Evolutionary conservation across 2,329 filamentous ascomycete genomes (phyloP), one percentile per base, ranked within the genome.

Genomic region (Penicillium sp.): DNA sequence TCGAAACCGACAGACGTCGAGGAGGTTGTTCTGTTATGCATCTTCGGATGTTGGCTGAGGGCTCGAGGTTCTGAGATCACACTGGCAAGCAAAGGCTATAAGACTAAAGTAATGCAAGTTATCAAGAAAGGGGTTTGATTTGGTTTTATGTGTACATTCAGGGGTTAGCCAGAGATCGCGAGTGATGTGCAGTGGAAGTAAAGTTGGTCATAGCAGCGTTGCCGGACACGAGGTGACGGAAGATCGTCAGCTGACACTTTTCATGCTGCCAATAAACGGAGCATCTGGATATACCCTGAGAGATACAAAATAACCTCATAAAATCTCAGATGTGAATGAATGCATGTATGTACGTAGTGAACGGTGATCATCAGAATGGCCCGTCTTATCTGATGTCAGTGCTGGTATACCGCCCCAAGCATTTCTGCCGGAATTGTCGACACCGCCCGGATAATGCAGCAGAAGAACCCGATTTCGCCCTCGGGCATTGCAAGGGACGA

Each of bases 391-490:
- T 27, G 24, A 27, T 27, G 24, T 27, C 24, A 27, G 24, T 14
- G 2, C 4, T 24, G 9, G 2, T 24, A 9, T 16, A 54, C 51
- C 51, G 51, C 51, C 31, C 29, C 22, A 6, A 3, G 24, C 34
- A 36, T n/a, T 54, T 34, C 32, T 50, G 51, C 51, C 6, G 1
- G n/a, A 0, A 13, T 1, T 29, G 40, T 45, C 1, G 1, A 3
- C 55, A 64, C 61, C 61, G 61, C 61, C 60, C 50, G 44, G 49
- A 34, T 34, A 42, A 24, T 27, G 24, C 24, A 27, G 45, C 45
- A 46, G 52, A 43, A 58, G 53, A 59, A 53, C 50, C 58, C 60
- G 56, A 63, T 56, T 56, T 51, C 51, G 56, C 50, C 58, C 56
- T 57, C 51, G 54, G 18, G 53, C 61, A 55, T 53, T 56, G 53